Evolutionary conservation across 169 alveolate genomes (phyloP).

Genomic region (Plasmodium sp.): DNA sequence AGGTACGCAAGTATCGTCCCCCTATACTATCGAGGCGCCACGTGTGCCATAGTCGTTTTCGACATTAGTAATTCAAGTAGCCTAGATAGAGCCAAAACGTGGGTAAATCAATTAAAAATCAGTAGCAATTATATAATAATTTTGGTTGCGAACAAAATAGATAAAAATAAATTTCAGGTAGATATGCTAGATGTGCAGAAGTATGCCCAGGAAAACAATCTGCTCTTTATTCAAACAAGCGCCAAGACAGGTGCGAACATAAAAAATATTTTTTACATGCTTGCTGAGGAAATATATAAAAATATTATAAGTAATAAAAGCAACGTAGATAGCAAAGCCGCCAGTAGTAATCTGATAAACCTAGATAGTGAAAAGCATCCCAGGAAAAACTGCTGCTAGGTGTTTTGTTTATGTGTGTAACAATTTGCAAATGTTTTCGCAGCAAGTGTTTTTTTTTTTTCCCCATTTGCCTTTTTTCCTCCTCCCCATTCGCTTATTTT

Average conservation of each 20-base stretch:
- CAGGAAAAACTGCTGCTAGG: slow-evolving; percentile 51
- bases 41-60: slow-evolving; percentile 91
- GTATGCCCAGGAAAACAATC: slow-evolving; percentile 81
- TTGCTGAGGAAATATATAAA: slow-evolving; percentile 77
- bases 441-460: slow-evolving; percentile 5
- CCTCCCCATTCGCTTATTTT: not conserved
- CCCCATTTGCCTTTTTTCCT: not conserved
- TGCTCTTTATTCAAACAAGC: slow-evolving; percentile 84
- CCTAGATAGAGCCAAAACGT: slow-evolving; percentile 86
- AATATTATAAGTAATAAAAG: slow-evolving; percentile 47
- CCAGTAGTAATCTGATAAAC: slow-evolving; percentile 46
- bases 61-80: slow-evolving; percentile 88
- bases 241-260: slow-evolving; percentile 86
- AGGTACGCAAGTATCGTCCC: slow-evolving; percentile 90
- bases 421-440: not conserved
- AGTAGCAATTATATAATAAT: slow-evolving; percentile 80
- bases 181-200: slow-evolving; percentile 81
- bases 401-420: slow-evolving; percentile 11
- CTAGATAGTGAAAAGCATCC: slow-evolving; percentile 49
- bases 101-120: slow-evolving; percentile 87
- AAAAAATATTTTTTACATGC: slow-evolving; percentile 79
- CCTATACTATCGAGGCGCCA: slow-evolving; percentile 91
- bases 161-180: slow-evolving; percentile 78
- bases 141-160: slow-evolving; percentile 85
- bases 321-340: slow-evolving; percentile 15